Evolutionary conservation across 768 basidiomycete genomes (phyloP), one percentile per base, ranked within the genome.

Genomic region (Coprinopsis marcescibilis): DNA sequence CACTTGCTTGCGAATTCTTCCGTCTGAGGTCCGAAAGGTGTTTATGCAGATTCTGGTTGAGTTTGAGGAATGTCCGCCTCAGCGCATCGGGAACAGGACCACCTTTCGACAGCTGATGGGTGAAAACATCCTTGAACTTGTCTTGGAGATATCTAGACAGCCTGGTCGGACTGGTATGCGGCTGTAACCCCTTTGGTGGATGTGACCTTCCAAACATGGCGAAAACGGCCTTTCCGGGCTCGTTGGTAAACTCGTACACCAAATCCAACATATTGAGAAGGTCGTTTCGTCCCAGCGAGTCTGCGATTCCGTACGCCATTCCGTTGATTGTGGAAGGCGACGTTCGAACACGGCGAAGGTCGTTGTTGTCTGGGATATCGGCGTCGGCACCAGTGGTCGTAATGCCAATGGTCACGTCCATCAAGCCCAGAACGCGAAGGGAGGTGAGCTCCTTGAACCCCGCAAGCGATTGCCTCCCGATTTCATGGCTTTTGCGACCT

Each of bases 281-380:
- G 38, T 92, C 87, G 50, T 79, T 76, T 48, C 70, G 73, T 15
- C 93, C 93, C 30, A 98, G 70, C 13, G 85, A 89, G 58, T 99
- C 96, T 0, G 95, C 89, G 46, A 99, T 95, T 13, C 95, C 96
- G 56, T 98, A 98, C 20, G 85, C 82, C 89, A 99, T 90, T 45
- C 80, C 81, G 65, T 87, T 88, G 48, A 97, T 83, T 26, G 87
- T 86, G 2, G 89, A 89, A 24, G 81, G 71, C 3, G 94, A 96
- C 1, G 92, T 95, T 37, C 96, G 85, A 3, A 99, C 84, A 0
- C 96, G 87, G 13, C 93, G 81, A 45, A 92, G 87, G 45, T 92
- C 89, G 53, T 71, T 84, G 60, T 93, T 91, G 53, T 89, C 85
- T 0, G 89, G 86, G 38, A 89, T 85, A 51, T 80, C 83, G 30